phyloP scores from a whole-genome alignment of 192 early-diverging fungal species.

The Umbelopsis sp. region DNA sequence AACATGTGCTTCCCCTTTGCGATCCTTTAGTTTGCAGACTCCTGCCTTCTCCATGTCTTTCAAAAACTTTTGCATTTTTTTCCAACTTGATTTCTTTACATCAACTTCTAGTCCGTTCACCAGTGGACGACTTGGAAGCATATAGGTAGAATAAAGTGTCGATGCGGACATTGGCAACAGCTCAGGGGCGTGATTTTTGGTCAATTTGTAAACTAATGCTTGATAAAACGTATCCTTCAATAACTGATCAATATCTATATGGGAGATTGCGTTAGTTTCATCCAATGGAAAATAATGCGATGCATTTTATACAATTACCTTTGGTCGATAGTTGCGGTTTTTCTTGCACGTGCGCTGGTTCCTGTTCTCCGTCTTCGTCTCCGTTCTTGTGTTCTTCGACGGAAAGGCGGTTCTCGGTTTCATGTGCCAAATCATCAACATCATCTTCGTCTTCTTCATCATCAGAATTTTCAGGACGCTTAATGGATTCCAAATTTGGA shows the following conservation, averaged over 20 bases:
- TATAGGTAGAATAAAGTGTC: conserved; percentile 74
- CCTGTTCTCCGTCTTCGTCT: conserved; percentile 3
- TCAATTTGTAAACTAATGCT: conserved; percentile 68
- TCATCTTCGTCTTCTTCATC: conserved; percentile 32
- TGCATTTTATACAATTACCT: background rate
- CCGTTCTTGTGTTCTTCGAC: background rate
- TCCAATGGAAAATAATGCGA: background rate
- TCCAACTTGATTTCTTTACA: conserved; percentile 82
- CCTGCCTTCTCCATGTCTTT: conserved; percentile 88
- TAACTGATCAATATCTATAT: conserved; percentile 74
- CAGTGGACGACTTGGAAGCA: conserved; percentile 66
- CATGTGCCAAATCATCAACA: conserved; percentile 7
- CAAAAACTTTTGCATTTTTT: conserved; percentile 88
- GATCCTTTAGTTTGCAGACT: conserved; percentile 80
- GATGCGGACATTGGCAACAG: conserved; percentile 77
- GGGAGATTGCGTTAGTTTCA: background rate
- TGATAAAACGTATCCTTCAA: conserved; percentile 73
- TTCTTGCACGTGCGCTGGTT: background rate
- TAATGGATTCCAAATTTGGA: conserved; percentile 43
- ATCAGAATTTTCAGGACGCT: conserved; percentile 22
- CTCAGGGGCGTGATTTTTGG: conserved; percentile 47
- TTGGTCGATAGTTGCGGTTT: conserved; percentile 14
- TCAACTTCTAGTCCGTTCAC: conserved; percentile 63
- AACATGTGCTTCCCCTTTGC: conserved; percentile 62
- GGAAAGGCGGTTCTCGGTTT: background rate